phyloP scores from a whole-genome alignment of 1,139 yeast species.

The Suhomyces anneliseae region DNA sequence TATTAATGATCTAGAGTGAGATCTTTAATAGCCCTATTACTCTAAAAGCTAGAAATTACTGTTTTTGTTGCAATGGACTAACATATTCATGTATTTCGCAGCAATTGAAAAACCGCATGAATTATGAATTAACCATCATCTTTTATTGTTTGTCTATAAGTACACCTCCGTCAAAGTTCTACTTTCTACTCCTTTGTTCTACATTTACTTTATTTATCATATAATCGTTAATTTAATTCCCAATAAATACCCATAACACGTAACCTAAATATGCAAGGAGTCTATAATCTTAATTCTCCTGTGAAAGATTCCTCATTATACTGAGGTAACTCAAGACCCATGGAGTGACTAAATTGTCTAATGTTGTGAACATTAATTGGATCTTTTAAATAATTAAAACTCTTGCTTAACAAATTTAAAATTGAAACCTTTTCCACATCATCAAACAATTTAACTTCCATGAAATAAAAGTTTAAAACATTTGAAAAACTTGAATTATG shows the following conservation, averaged over 20 bases:
- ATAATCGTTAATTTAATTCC: constrained; percentile 3
- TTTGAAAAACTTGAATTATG: constrained; percentile 16
- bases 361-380: constrained; percentile 19
- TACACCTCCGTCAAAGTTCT: too few relatives aligned
- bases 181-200: too few relatives aligned
- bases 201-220: not conserved
- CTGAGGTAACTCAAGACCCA: constrained; percentile 5
- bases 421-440: constrained; percentile 18
- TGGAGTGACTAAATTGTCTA: constrained; percentile 9
- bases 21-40: too few relatives aligned
- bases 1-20: too few relatives aligned
- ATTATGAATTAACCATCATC: too few relatives aligned
- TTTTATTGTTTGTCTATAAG: too few relatives aligned
- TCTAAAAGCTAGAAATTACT: too few relatives aligned
- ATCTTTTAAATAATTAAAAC: constrained; percentile 20
- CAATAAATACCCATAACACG: not conserved
- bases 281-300: constrained; percentile 4
- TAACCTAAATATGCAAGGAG: not conserved
- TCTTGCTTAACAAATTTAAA: constrained; percentile 18
- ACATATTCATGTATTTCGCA: too few relatives aligned
- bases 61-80: too few relatives aligned
- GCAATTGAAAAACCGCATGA: too few relatives aligned
- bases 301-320: constrained; percentile 4
- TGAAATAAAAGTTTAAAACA: constrained; percentile 29
- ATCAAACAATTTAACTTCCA: constrained; percentile 25